Percentiles rank a stretch among this genome's conserved stretches.
Evolutionary conservation across 2,329 filamentous ascomycete genomes (phyloP).

Genomic region (Simplicillium sp.): DNA sequence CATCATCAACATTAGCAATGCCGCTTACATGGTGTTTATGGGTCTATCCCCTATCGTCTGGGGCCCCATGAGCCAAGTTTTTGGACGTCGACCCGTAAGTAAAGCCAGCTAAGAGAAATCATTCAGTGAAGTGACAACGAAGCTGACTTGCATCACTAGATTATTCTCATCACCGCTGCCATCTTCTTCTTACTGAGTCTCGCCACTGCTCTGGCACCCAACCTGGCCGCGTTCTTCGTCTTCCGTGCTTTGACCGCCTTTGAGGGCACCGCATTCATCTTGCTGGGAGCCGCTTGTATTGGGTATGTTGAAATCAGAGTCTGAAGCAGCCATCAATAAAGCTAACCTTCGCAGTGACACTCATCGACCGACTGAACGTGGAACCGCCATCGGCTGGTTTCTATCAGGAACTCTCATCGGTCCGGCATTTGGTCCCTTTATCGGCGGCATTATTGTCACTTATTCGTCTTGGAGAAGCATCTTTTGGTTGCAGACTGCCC

Average conservation of each 20-base stretch:
- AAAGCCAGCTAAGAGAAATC: background rate
- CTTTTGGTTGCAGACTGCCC: conserved; percentile 66
- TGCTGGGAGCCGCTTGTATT: conserved; percentile 61
- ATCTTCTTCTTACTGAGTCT: conserved; percentile 62
- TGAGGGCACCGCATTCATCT: conserved; percentile 64
- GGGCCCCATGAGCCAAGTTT: conserved; percentile 61
- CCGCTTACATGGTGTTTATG: conserved; percentile 68
- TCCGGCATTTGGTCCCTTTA: conserved; percentile 59
- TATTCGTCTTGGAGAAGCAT: conserved; percentile 65
- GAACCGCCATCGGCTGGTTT: conserved; percentile 66
- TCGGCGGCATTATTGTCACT: conserved; percentile 70
- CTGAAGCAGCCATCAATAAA: too few species aligned
- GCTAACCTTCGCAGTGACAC: conserved; percentile 35
- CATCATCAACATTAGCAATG: conserved; percentile 66
- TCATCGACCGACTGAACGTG: conserved; percentile 57
- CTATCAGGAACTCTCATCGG: conserved; percentile 62
- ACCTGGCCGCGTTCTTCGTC: conserved; percentile 61
- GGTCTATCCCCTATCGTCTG: conserved; percentile 60
- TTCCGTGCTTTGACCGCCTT: conserved; percentile 68
- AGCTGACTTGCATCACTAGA: conserved; percentile 8
- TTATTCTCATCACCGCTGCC: conserved; percentile 43
- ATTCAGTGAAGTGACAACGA: background rate
- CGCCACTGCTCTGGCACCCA: conserved; percentile 62
- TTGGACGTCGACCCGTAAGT: conserved; percentile 47
- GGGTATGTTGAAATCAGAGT: conserved; percentile 34